These are phyloP conservation scores for Arthrobotrys musiformis DNA, from an alignment of 2,329 filamentous ascomycete genomes.

Conservation along the genomic window DNA sequence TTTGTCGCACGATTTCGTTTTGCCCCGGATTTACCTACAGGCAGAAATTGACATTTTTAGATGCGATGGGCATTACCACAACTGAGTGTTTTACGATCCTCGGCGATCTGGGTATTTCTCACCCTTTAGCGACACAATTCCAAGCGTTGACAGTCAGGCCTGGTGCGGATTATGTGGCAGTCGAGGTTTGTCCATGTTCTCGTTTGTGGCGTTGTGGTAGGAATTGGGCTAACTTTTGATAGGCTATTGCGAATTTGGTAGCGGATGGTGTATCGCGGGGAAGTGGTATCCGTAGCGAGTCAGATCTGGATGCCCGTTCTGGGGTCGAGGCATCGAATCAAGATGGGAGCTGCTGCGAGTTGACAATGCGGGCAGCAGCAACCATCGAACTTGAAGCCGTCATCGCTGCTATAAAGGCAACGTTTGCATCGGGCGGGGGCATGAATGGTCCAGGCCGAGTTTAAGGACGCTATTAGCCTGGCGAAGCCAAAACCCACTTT, in stretches of 20 bases:
- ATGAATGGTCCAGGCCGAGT: background rate
- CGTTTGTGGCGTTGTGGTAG: background rate
- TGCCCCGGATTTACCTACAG: slow-evolving; percentile 72
- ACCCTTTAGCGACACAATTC: slow-evolving; percentile 52
- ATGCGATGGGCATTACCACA: slow-evolving; percentile 51
- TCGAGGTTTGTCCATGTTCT: slow-evolving; percentile 38
- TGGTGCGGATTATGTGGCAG: slow-evolving; percentile 49
- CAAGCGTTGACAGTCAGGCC: slow-evolving; percentile 51
- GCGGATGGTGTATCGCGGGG: slow-evolving; percentile 30
- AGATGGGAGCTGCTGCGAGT: background rate
- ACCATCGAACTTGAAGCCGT: slow-evolving; percentile 39
- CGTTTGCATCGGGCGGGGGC: background rate
- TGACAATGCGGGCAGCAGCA: slow-evolving; percentile 47
- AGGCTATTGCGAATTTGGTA: slow-evolving; percentile 48
- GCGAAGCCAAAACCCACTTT: background rate
- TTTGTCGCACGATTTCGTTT: slow-evolving; percentile 67
- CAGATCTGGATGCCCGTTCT: background rate
- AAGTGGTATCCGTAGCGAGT: background rate
- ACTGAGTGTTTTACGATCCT: slow-evolving; percentile 50
- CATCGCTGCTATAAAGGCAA: slow-evolving; percentile 29
- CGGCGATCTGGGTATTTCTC: slow-evolving; percentile 49
- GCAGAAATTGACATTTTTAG: slow-evolving; percentile 65
- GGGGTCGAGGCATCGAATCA: background rate
- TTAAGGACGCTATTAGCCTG: background rate
- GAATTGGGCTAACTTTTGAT: background rate